phyloP scores from a whole-genome alignment of 2,329 filamentous ascomycete genomes.

The Atkinsonella texensis region DNA sequence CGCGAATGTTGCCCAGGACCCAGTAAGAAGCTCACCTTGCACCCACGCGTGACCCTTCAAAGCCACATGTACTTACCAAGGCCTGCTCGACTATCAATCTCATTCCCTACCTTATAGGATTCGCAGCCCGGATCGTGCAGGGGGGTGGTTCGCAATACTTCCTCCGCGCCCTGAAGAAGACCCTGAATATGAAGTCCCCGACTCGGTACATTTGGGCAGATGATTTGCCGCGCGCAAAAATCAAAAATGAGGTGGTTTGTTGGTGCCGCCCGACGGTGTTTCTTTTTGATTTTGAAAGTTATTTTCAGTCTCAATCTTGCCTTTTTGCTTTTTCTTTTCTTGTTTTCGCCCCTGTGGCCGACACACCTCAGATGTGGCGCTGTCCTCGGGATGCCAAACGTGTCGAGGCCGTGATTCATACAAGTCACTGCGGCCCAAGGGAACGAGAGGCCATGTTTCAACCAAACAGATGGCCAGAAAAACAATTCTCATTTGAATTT shows the following conservation, averaged over 20 bases:
- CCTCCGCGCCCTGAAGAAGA: too few relatives aligned
- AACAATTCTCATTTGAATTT: background rate
- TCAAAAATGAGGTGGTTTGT: background rate
- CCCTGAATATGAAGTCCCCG: background rate
- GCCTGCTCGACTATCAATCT: background rate
- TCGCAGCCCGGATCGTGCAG: background rate
- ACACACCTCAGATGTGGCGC: background rate
- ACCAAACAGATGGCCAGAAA: too few relatives aligned
- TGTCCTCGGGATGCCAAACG: background rate
- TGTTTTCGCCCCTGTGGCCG: background rate
- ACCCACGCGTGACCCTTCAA: slow-evolving; percentile 3
- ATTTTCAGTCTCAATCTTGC: too few relatives aligned
- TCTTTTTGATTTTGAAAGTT: too few relatives aligned
- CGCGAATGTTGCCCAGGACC: background rate
- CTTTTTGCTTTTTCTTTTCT: too few relatives aligned
- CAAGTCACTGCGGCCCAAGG: too few relatives aligned
- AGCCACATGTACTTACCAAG: background rate
- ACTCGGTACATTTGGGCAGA: background rate
- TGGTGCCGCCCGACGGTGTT: too few relatives aligned
- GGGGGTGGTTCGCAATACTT: too few relatives aligned
- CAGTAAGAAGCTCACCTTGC: background rate
- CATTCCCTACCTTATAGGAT: background rate
- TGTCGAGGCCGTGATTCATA: background rate
- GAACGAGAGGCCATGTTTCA: too few relatives aligned
- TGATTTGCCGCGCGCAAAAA: background rate